phyloP scores from a whole-genome alignment of 768 basidiomycete species.

The Crucibulum laeve region DNA sequence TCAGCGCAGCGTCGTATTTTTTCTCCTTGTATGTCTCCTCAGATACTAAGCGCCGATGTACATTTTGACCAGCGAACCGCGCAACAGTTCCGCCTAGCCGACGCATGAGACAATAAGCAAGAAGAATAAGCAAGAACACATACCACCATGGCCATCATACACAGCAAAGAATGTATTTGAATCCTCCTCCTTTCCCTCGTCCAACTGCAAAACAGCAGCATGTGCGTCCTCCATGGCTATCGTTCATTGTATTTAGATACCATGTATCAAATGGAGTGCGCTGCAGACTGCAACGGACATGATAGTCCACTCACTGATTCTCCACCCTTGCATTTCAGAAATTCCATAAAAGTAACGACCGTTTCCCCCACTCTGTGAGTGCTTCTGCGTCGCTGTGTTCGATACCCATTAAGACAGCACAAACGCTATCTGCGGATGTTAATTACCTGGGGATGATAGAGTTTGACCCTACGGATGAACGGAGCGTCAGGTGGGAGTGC shows the following conservation, averaged over 20 bases:
- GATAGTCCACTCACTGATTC: constrained; percentile 72
- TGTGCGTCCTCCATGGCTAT: constrained; percentile 98
- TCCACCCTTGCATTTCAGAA: constrained; percentile 99
- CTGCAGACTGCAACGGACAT: constrained; percentile 6
- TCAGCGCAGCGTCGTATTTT: constrained; percentile 75
- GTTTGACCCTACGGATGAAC: constrained; percentile 67
- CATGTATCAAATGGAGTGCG: constrained; percentile 9
- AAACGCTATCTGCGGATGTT: constrained; percentile 1
- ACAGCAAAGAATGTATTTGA: constrained; percentile 89
- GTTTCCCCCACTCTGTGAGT: constrained; percentile 69
- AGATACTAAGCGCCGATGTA: constrained; percentile 71
- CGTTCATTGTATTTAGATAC: constrained; percentile 8
- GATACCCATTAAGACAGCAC: constrained; percentile 9
- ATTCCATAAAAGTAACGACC: constrained; percentile 69
- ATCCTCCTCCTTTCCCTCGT: constrained; percentile 38
- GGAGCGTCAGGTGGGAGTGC: constrained; percentile 7
- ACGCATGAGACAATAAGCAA: constrained; percentile 8
- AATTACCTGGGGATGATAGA: constrained; percentile 73
- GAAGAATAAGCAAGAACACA: constrained; percentile 15
- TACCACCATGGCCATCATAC: constrained; percentile 98
- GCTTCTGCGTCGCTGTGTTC: constrained; percentile 73
- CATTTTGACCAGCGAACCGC: constrained; percentile 77
- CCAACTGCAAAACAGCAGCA: constrained; percentile 66
- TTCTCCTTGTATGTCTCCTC: constrained; percentile 70
- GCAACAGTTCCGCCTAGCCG: constrained; percentile 75